Base-by-base conservation (phyloP, 2,329 filamentous ascomycete genomes). In the Cladosporium sphaerospermum region DNA sequence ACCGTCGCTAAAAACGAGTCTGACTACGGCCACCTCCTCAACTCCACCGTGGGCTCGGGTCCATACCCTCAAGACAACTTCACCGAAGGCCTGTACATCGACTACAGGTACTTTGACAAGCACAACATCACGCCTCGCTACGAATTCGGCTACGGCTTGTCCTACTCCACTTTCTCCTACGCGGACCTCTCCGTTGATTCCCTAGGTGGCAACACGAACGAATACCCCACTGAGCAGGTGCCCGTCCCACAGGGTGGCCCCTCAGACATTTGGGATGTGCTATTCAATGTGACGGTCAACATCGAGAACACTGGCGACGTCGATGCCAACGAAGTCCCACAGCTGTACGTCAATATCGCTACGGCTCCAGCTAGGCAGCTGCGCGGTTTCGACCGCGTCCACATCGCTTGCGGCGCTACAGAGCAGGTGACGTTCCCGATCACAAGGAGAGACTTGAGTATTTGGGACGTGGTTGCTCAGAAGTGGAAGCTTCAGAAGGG, bases 71-170 rank as follows among this genome's bases (percentile, higher is more conserved):
- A 95, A 63, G 87, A 92, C 57, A 83, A 88, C 56, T 93, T 91
- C 64, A 78, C 76, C 1, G 88, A 95, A 63, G 88, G 88, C 0
- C 71, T 95, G 0, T 89, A 89, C 65, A 83, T 93, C 59, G 90
- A 96, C 72, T 95, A 96, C 71, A 83, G 89, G 7, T 80, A 90
- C 67, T 90, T 95, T 60, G 89, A 95, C 73, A 86, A 85, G 64
- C 69, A 84, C 50, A 74, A 76, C 50, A 83, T 91, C 56, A 75
- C 75, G 6, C 89, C 89, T 0, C 84, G 86, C 1, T 95, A 84
- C 65, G 86, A 88, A 44, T 96, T 95, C 61, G 90, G 90, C 0
- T 90, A 83, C 55, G 90, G 90, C 0, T 77, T 95, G 2, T 88
- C 84, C 50, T 95, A 92, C 71, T 89, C 88, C 0, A 78, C 71